A percentile compares a stretch with the other conserved stretches of the same genome.
Conservation (phyloP, 495 filamentous ascomycete species). For the Podospora tetraspora region DNA sequence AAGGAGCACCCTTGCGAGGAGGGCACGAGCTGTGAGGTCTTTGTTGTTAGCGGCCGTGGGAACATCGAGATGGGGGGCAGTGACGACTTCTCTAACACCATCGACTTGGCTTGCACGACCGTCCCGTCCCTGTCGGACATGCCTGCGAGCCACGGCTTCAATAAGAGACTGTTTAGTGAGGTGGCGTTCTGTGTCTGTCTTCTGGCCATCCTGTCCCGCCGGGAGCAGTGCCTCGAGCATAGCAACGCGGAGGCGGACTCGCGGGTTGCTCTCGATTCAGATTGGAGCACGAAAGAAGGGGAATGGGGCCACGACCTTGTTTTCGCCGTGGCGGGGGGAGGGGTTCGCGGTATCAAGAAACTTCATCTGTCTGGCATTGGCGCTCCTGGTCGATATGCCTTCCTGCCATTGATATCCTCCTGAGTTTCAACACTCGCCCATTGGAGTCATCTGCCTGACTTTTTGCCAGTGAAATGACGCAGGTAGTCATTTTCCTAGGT, state of each 20-base stretch:
- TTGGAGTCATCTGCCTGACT: neutral
- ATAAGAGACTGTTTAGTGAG: neutral
- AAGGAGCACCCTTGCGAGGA: constrained; percentile 9
- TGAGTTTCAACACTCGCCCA: neutral
- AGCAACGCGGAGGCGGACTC: constrained; percentile 11
- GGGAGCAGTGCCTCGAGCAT: constrained; percentile 10
- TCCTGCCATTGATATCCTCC: neutral
- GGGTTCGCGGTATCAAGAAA: neutral
- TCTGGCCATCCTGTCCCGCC: neutral
- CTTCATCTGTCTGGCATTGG: neutral
- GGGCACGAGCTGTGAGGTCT: neutral
- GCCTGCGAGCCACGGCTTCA: neutral
- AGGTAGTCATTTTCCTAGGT: neutral
- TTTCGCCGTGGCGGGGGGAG: neutral
- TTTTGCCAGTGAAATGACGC: neutral
- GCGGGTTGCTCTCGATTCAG: neutral
- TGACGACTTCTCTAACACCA: constrained; percentile 1
- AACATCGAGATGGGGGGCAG: neutral
- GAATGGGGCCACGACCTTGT: neutral
- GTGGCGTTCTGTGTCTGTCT: constrained; percentile 8
- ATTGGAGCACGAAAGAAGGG: neutral
- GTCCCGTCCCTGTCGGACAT: neutral
- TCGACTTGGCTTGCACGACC: constrained; percentile 9
- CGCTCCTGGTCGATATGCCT: neutral
- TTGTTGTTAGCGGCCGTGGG: constrained; percentile 6